Percentiles rank a stretch among this genome's conserved stretches.
Conservation (phyloP, 495 filamentous ascomycete genomes). For the Lasiosphaeria ovina region DNA sequence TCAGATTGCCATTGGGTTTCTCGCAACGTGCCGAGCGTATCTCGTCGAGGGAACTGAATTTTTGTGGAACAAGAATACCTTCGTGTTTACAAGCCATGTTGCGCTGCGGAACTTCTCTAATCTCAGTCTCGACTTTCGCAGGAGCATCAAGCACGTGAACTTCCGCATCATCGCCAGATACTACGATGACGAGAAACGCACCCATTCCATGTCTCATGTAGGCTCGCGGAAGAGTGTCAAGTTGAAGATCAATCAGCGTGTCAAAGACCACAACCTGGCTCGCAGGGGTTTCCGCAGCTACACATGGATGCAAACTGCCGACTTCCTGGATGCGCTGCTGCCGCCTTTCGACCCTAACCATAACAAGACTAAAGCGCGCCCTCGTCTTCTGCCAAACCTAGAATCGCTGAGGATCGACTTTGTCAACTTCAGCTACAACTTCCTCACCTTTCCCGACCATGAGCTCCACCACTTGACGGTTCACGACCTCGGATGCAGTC, state of each 20-base stretch:
- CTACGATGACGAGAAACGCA: constrained; percentile 44
- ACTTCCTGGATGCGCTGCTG: constrained; percentile 42
- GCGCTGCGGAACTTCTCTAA: constrained; percentile 41
- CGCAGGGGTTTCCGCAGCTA: constrained; percentile 46
- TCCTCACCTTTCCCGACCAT: constrained; percentile 30
- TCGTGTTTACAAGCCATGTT: constrained; percentile 45
- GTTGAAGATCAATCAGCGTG: constrained; percentile 32
- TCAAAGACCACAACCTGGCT: constrained; percentile 34
- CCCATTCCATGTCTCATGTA: constrained; percentile 11
- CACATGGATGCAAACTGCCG: constrained; percentile 45
- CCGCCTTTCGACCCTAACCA: constrained; percentile 35
- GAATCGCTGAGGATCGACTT: constrained; percentile 45
- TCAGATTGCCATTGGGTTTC: constrained; percentile 41
- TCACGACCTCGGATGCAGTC: constrained; percentile 42
- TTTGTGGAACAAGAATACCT: constrained; percentile 45
- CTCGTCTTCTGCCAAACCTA: constrained; percentile 41
- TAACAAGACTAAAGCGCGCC: constrained; percentile 23
- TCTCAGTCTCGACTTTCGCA: constrained; percentile 32
- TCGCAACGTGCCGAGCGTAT: constrained; percentile 45
- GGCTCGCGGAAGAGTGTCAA: constrained; percentile 25
- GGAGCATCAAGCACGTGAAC: constrained; percentile 37
- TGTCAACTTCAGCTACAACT: constrained; percentile 43
- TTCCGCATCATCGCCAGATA: constrained; percentile 47
- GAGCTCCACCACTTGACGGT: constrained; percentile 36
- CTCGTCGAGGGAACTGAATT: constrained; percentile 38